A percentile compares a stretch with the other conserved stretches of the same genome.
These are phyloP conservation scores for Brassica nigra DNA, from an alignment of 345 rosid species.

Conservation along the genomic window DNA sequence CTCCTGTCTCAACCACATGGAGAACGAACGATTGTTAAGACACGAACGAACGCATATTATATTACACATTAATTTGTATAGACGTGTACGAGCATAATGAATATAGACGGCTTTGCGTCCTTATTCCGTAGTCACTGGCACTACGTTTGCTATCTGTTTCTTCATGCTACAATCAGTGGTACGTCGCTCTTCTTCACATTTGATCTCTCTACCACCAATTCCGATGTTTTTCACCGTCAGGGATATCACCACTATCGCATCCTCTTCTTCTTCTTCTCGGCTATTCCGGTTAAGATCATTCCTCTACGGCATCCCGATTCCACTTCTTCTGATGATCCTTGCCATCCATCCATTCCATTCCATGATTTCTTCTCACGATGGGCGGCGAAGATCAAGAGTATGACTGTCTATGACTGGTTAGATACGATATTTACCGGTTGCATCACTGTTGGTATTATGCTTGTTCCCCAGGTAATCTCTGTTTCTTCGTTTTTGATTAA, in stretches of 20 bases:
- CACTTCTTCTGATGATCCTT: constrained; percentile 33
- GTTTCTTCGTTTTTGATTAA: not conserved
- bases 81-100: constrained; percentile 9
- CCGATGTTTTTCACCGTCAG: constrained; percentile 24
- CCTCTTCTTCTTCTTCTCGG: constrained; percentile 28
- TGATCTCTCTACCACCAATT: not conserved
- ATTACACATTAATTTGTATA: too few species aligned
- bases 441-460: constrained; percentile 92
- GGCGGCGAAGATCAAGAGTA: constrained; percentile 47
- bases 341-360: constrained; percentile 26
- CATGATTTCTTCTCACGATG: constrained; percentile 42
- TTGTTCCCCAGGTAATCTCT: constrained; percentile 81
- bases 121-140: not conserved
- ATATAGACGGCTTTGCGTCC: constrained; percentile 25
- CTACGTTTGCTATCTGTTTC: not conserved
- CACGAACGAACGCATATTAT: too few species aligned
- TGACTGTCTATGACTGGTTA: constrained; percentile 64
- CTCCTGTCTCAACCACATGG: not conserved
- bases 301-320: constrained; percentile 64
- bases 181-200: constrained; percentile 24
- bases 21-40: too few species aligned
- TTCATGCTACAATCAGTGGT: constrained; percentile 34
- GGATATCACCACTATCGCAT: constrained; percentile 44
- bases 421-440: constrained; percentile 67
- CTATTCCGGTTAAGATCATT: constrained; percentile 58